A percentile compares a stretch with the other conserved stretches of the same genome.
Conservation (phyloP, 2,329 filamentous ascomycete genomes). For the Aspergillaceae sp. region DNA sequence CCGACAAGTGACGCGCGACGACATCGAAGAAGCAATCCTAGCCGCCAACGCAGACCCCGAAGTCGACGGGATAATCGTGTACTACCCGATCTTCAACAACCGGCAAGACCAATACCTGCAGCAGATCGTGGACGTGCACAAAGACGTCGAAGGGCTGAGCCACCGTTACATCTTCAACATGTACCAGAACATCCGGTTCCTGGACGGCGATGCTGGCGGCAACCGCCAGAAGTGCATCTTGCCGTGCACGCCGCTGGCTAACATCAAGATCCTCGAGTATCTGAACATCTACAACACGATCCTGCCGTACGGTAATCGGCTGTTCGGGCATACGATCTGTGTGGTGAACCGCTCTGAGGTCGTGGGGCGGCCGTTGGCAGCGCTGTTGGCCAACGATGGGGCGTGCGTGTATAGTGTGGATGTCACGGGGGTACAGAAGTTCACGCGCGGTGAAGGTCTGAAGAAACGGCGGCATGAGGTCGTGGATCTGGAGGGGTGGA, state of each 20-base stretch:
- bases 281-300: slow-evolving; percentile 95
- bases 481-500: slow-evolving; percentile 70
- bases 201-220: slow-evolving; percentile 52
- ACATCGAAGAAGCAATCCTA: slow-evolving; percentile 80
- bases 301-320: slow-evolving; percentile 79
- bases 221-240: slow-evolving; percentile 79
- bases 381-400: slow-evolving; percentile 89
- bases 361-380: slow-evolving; percentile 84
- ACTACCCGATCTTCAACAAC: slow-evolving; percentile 94
- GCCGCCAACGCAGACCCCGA: slow-evolving; percentile 68
- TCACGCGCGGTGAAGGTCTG: slow-evolving; percentile 81
- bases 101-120: slow-evolving; percentile 91
- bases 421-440: slow-evolving; percentile 81
- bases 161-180: slow-evolving; percentile 97
- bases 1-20: slow-evolving; percentile 73
- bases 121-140: slow-evolving; percentile 79
- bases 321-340: slow-evolving; percentile 89
- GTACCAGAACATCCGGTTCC: slow-evolving; percentile 96
- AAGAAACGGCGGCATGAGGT: slow-evolving; percentile 80
- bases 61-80: slow-evolving; percentile 89
- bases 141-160: slow-evolving; percentile 92
- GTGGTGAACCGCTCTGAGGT: slow-evolving; percentile 96
- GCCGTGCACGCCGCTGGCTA: slow-evolving; percentile 88
- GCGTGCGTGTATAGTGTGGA: slow-evolving; percentile 94
- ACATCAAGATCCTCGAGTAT: slow-evolving; percentile 95